Evolutionary conservation across 1,139 yeast genomes (phyloP).

Genomic region (Kodamaea alishanica): DNA sequence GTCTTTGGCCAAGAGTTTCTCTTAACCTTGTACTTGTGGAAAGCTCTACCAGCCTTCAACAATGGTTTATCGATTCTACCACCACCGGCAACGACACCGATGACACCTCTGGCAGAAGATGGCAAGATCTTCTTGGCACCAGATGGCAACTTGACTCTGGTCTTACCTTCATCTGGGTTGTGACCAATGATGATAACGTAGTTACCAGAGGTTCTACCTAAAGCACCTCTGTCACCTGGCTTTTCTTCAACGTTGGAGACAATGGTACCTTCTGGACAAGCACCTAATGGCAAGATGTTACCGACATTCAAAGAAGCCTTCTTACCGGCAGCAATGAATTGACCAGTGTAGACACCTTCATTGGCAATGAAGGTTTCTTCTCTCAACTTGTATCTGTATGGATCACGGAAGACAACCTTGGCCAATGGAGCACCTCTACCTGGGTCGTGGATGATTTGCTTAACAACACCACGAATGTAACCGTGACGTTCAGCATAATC

Average conservation of each 20-base stretch:
- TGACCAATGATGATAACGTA: conserved; percentile 98
- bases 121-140: conserved; percentile 97
- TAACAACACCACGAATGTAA: conserved; percentile 98
- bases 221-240: conserved; percentile 99
- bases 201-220: conserved; percentile 99
- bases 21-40: conserved; percentile 98
- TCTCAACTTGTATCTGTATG: conserved; percentile 96
- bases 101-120: conserved; percentile 98
- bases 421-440: conserved; percentile 99
- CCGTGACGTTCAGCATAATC: conserved; percentile 99
- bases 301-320: conserved; percentile 97
- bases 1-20: conserved; percentile 99
- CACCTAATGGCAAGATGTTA: conserved; percentile 94
- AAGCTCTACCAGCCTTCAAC: conserved; percentile 99
- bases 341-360: conserved; percentile 99
- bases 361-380: conserved; percentile 99
- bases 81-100: conserved; percentile 99
- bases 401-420: conserved; percentile 98
- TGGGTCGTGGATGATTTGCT: conserved; percentile 98
- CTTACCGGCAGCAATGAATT: conserved; percentile 98
- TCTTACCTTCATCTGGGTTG: conserved; percentile 97
- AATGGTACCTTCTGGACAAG: conserved; percentile 99
- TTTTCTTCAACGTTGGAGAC: conserved; percentile 98
- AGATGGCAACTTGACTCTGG: conserved; percentile 98
- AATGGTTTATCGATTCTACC: conserved; percentile 99